Percentiles rank a stretch among this genome's conserved stretches.
Conservation (phyloP, 768 basidiomycete species). For the Russula compacta region DNA sequence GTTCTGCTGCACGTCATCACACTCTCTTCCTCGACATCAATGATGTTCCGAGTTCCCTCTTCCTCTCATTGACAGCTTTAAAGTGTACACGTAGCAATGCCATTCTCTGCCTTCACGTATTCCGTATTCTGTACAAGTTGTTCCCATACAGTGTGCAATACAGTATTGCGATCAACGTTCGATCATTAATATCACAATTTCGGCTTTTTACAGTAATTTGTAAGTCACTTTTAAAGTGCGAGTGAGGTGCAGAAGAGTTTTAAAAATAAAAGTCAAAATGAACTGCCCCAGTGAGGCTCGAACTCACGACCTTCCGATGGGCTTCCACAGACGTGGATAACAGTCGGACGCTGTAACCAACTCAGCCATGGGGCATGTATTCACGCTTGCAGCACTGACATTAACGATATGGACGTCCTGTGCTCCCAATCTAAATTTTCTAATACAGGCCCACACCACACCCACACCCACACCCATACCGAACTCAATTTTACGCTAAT, state of each 20-base stretch:
- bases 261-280: not conserved
- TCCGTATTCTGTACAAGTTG: slow-evolving; percentile 12
- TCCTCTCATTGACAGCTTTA: not conserved
- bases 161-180: slow-evolving; percentile 1
- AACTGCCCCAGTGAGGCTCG: slow-evolving; percentile 56
- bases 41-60: slow-evolving; percentile 3
- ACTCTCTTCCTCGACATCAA: slow-evolving; percentile 6
- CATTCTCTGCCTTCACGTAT: slow-evolving; percentile 5
- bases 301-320: slow-evolving; percentile 62
- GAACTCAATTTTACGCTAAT: not conserved
- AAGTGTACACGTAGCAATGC: slow-evolving; percentile 14
- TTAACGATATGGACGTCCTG: not conserved
- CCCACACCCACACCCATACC: not conserved
- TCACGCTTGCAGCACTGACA: fast-evolving
- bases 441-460: not conserved
- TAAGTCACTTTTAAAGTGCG: not conserved
- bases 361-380: slow-evolving; percentile 60
- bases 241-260: not conserved
- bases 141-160: slow-evolving; percentile 16
- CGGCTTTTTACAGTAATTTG: not conserved
- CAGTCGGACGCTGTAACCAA: slow-evolving; percentile 75
- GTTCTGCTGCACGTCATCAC: slow-evolving; percentile 4
- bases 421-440: not conserved
- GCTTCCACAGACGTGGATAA: slow-evolving; percentile 29
- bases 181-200: not conserved